Conservation (phyloP, 306 rosid genomes). For the Echinosophora koreensis region DNA sequence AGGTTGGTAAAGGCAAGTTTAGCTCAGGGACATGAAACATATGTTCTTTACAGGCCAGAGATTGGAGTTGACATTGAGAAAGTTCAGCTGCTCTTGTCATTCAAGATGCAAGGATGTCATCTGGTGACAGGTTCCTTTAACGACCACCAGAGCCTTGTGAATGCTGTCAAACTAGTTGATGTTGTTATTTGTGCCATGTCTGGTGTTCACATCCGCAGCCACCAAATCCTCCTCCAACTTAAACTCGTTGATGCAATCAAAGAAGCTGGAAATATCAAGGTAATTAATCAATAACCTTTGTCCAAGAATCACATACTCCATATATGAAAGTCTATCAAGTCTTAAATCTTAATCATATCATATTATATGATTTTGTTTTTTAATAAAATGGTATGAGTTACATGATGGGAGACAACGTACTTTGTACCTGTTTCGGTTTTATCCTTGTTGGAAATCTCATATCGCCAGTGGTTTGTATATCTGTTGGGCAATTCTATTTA, state of each 20-base stretch:
- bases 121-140: constrained; percentile 60
- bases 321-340: background rate
- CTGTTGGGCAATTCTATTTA: no score
- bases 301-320: background rate
- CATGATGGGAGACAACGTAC: background rate
- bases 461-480: no score
- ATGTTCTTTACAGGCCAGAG: constrained; percentile 68
- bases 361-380: background rate
- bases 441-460: no score
- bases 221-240: constrained; percentile 75
- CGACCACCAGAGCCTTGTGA: constrained; percentile 62
- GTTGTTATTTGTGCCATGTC: constrained; percentile 78
- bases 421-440: no score
- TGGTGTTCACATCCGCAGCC: constrained; percentile 74
- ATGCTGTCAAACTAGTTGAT: constrained; percentile 71
- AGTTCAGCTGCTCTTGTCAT: constrained; percentile 67
- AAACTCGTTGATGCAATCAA: constrained; percentile 75
- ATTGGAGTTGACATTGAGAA: constrained; percentile 77
- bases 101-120: constrained; percentile 71
- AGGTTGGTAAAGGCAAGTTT: constrained; percentile 78
- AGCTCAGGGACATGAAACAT: constrained; percentile 64
- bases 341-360: constrained; percentile 1
- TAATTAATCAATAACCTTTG: constrained; percentile 5
- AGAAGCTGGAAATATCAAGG: constrained; percentile 81
- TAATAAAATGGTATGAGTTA: background rate